Evolutionary conservation across 2,329 filamentous ascomycete genomes (phyloP).

Genomic region (Corynespora cassiicola): DNA sequence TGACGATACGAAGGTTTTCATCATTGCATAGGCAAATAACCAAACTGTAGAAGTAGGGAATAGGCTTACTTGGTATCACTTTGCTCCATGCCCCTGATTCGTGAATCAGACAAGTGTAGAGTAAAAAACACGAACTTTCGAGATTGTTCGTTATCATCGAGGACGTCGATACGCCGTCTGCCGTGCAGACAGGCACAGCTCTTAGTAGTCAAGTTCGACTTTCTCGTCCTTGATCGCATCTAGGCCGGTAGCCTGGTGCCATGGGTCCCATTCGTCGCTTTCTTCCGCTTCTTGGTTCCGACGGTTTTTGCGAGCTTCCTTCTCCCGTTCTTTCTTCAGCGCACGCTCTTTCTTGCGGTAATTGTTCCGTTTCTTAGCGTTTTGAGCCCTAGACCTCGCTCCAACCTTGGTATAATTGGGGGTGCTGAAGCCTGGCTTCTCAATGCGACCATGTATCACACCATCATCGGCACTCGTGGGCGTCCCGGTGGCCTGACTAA

Average conservation of each 20-base stretch:
- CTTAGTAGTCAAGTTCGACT: constrained; percentile 58
- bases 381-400: constrained; percentile 29
- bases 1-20: constrained; percentile 91
- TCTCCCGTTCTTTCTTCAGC: constrained; percentile 22
- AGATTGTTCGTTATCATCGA: too few relatives aligned
- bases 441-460: constrained; percentile 17
- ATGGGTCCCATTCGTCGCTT: constrained; percentile 51
- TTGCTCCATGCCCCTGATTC: too few relatives aligned
- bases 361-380: constrained; percentile 26
- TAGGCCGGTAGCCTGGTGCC: constrained; percentile 52
- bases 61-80: too few relatives aligned
- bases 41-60: too few relatives aligned
- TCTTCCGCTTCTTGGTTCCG: constrained; percentile 34
- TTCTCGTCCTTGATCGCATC: constrained; percentile 48
- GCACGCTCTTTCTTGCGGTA: constrained; percentile 31
- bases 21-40: constrained; percentile 69
- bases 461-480: too few relatives aligned
- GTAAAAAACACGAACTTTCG: too few relatives aligned
- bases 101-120: too few relatives aligned
- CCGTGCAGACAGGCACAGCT: too few relatives aligned
- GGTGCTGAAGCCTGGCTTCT: constrained; percentile 24
- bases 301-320: constrained; percentile 15
- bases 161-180: too few relatives aligned
- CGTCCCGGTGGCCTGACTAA: too few relatives aligned
- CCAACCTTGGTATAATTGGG: constrained; percentile 37